Percentiles rank a stretch among this genome's conserved stretches.
phyloP scores from a whole-genome alignment of 108 stramenopile genomes.

The Nitzschia inconspicua region DNA sequence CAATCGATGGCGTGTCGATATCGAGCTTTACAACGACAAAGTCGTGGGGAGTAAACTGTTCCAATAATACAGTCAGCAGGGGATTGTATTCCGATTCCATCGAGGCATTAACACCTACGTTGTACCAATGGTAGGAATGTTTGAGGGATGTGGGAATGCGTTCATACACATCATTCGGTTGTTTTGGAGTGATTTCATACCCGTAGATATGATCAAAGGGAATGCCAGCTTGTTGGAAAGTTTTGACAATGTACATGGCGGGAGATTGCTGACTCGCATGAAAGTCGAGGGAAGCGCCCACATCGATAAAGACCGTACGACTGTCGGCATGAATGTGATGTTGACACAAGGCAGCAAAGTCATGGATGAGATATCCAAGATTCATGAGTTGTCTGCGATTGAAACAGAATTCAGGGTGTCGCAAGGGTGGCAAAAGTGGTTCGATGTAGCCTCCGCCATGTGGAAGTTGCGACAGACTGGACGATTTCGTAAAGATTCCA shows the following conservation, averaged over 20 bases:
- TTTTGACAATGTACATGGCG: slow-evolving; percentile 11
- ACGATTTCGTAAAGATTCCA: neutral
- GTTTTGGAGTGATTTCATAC: neutral
- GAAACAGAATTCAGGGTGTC: slow-evolving; percentile 34
- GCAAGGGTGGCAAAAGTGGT: slow-evolving; percentile 39
- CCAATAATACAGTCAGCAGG: slow-evolving; percentile 19
- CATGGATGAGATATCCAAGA: slow-evolving; percentile 62
- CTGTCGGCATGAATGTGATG: slow-evolving; percentile 31
- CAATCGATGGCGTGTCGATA: slow-evolving; percentile 41
- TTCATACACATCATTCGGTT: neutral
- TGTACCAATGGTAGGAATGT: slow-evolving; percentile 47
- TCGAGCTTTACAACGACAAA: slow-evolving; percentile 58
- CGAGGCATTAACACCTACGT: slow-evolving; percentile 34
- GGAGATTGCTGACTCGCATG: slow-evolving; percentile 11
- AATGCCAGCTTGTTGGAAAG: slow-evolving; percentile 49
- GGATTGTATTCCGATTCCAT: slow-evolving; percentile 38
- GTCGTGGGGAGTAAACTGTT: slow-evolving; percentile 35
- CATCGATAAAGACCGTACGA: slow-evolving; percentile 49
- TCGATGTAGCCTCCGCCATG: slow-evolving; percentile 26
- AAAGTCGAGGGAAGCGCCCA: slow-evolving; percentile 57
- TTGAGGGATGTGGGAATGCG: slow-evolving; percentile 2
- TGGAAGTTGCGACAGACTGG: neutral
- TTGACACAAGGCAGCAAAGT: slow-evolving; percentile 62
- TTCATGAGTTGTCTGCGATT: slow-evolving; percentile 6
- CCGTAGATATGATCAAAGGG: slow-evolving; percentile 61